phyloP scores from a whole-genome alignment of 225 moss, liverwort and hornwort species.

The Sphagnum contortum region DNA sequence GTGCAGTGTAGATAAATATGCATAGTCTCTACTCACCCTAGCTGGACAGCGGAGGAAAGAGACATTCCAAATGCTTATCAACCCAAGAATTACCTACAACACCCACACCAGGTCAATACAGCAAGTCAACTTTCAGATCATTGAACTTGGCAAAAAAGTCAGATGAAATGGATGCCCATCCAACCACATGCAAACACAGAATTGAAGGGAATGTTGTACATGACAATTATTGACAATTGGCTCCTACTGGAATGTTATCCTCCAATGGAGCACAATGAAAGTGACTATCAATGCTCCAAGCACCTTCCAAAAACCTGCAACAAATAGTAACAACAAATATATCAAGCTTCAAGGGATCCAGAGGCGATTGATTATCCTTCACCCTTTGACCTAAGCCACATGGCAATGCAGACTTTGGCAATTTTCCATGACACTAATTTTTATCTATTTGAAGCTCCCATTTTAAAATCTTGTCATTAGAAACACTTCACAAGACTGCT shows the following conservation, averaged over 20 bases:
- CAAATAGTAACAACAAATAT: background rate
- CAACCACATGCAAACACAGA: too few species aligned
- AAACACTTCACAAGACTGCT: background rate
- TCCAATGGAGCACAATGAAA: conserved; percentile 68
- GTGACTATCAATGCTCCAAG: conserved; percentile 91
- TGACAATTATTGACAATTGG: background rate
- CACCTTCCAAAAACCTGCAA: conserved; percentile 47
- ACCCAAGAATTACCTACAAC: conserved; percentile 66
- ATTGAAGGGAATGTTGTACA: too few species aligned
- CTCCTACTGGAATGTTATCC: conserved; percentile 60
- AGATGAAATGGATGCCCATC: too few species aligned
- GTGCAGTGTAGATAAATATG: too few species aligned
- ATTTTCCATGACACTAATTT: too few species aligned
- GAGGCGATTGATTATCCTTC: background rate
- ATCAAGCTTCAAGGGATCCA: background rate
- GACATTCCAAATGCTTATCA: conserved; percentile 91
- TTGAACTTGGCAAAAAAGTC: too few species aligned
- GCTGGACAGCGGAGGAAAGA: conserved; percentile 77
- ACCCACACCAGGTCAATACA: background rate
- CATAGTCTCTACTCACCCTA: conserved; percentile 19
- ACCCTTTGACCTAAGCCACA: background rate
- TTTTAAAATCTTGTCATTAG: too few species aligned
- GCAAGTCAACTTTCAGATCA: too few species aligned
- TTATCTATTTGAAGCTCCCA: too few species aligned
- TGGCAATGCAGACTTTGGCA: too few species aligned